Evolutionary conservation across 257 asterid genomes (phyloP).

Genomic region (Solanum pinnatisectum): DNA sequence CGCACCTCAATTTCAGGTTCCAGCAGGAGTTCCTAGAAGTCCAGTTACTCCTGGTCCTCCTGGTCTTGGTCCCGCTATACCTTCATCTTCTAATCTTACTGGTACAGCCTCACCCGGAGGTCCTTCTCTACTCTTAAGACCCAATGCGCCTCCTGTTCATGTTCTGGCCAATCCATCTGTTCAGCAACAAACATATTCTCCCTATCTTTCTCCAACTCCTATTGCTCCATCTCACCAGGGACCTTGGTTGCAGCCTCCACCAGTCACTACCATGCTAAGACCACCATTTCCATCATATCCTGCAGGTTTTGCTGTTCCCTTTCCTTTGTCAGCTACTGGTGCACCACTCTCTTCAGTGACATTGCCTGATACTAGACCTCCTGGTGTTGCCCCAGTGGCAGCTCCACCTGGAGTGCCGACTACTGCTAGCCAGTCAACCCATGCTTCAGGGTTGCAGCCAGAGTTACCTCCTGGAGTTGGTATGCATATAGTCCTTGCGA

Average conservation of each 20-base stretch:
- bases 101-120: constrained; percentile 27
- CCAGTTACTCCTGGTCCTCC: constrained; percentile 50
- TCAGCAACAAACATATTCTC: constrained; percentile 48
- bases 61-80: constrained; percentile 44
- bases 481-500: constrained; percentile 20
- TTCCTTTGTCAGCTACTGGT: constrained; percentile 39
- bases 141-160: constrained; percentile 32
- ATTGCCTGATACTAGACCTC: constrained; percentile 64
- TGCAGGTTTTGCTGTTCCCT: constrained; percentile 44
- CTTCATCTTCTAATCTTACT: constrained; percentile 33
- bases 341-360: constrained; percentile 37
- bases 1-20: constrained; percentile 49
- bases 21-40: constrained; percentile 38
- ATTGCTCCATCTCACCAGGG: constrained; percentile 49
- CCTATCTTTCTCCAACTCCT: constrained; percentile 49
- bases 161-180: constrained; percentile 33
- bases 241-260: constrained; percentile 78
- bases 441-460: constrained; percentile 28
- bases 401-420: constrained; percentile 37
- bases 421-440: constrained; percentile 29
- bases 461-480: constrained; percentile 71
- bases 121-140: constrained; percentile 28
- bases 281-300: constrained; percentile 67
- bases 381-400: constrained; percentile 56
- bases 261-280: constrained; percentile 49